phyloP scores from a whole-genome alignment of 2,329 filamentous ascomycete species.

The Talaromyces sp. region DNA sequence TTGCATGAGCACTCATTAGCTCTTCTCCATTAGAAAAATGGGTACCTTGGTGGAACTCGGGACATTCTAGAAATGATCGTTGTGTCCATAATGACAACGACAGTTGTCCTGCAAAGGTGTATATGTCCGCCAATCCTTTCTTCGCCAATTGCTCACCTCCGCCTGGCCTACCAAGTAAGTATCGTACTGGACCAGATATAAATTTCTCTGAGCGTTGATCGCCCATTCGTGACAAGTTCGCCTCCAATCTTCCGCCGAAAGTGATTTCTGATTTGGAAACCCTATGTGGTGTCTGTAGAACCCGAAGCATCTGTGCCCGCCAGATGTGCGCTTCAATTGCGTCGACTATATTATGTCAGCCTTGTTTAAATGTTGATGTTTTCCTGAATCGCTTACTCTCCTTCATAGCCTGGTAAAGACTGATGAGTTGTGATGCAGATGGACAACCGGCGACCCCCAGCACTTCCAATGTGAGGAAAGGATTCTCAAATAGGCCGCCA shows the following conservation, averaged over 20 bases:
- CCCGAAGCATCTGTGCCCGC: conserved; percentile 23
- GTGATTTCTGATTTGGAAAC: neutral
- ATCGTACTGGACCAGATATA: neutral
- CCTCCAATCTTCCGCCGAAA: neutral
- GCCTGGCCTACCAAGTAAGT: neutral
- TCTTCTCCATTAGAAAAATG: neutral
- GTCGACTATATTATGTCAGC: conserved; percentile 17
- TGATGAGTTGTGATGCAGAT: neutral
- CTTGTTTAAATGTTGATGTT: neutral
- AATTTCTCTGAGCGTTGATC: neutral
- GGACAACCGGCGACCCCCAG: neutral
- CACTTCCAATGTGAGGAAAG: neutral
- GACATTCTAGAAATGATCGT: conserved; percentile 19
- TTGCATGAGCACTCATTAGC: conserved; percentile 21
- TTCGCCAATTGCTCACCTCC: neutral
- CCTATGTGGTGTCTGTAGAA: conserved; percentile 10
- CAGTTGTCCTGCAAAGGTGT: conserved; percentile 17
- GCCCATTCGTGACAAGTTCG: neutral
- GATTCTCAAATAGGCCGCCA: neutral
- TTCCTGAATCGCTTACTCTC: neutral
- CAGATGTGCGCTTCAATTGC: conserved; percentile 22
- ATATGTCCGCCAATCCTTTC: neutral
- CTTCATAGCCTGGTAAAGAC: neutral
- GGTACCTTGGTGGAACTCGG: neutral
- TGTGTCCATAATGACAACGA: conserved; percentile 23